Evolutionary conservation across 2,329 filamentous ascomycete genomes (phyloP).

Genomic region (Falciphora oryzae): DNA sequence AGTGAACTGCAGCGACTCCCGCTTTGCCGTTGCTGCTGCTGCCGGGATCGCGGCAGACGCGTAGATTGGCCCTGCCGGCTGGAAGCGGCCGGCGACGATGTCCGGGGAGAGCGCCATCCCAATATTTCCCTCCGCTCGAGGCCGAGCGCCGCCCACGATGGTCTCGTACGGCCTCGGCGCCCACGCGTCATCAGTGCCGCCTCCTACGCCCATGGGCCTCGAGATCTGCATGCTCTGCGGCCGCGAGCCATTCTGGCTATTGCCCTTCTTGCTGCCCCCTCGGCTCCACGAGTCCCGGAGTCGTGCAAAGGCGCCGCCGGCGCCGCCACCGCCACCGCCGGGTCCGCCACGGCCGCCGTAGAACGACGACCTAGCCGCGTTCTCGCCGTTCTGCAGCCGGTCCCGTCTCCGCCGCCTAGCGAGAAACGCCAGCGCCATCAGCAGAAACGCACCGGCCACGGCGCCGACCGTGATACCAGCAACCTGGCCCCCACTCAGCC

Average conservation of each 20-base stretch:
- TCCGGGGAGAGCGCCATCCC: slow-evolving; percentile 39
- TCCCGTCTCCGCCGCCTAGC: slow-evolving; percentile 36
- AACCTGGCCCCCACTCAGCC: slow-evolving; percentile 39
- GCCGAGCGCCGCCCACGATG: slow-evolving; percentile 16
- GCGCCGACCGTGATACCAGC: slow-evolving; percentile 53
- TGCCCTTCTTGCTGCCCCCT: slow-evolving; percentile 18
- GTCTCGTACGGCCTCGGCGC: slow-evolving; percentile 6
- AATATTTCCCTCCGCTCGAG: slow-evolving; percentile 25
- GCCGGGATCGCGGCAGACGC: neutral
- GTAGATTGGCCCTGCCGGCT: slow-evolving; percentile 14
- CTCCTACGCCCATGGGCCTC: slow-evolving; percentile 27
- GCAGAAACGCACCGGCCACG: slow-evolving; percentile 42
- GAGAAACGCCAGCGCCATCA: slow-evolving; percentile 40
- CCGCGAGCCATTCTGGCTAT: slow-evolving; percentile 5
- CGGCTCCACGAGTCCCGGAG: slow-evolving; percentile 30
- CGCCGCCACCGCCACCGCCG: neutral
- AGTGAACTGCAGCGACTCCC: slow-evolving; percentile 5
- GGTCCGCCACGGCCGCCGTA: neutral
- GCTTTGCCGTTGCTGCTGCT: neutral
- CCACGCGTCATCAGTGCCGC: neutral
- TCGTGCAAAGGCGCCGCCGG: slow-evolving; percentile 32
- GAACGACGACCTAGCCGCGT: slow-evolving; percentile 9
- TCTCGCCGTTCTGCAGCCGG: slow-evolving; percentile 27
- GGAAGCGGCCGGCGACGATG: slow-evolving; percentile 14
- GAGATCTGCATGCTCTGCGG: slow-evolving; percentile 35